Evolutionary conservation across 352 stramenopile genomes (phyloP).

Genomic region (Phytopythium ostracodes): DNA sequence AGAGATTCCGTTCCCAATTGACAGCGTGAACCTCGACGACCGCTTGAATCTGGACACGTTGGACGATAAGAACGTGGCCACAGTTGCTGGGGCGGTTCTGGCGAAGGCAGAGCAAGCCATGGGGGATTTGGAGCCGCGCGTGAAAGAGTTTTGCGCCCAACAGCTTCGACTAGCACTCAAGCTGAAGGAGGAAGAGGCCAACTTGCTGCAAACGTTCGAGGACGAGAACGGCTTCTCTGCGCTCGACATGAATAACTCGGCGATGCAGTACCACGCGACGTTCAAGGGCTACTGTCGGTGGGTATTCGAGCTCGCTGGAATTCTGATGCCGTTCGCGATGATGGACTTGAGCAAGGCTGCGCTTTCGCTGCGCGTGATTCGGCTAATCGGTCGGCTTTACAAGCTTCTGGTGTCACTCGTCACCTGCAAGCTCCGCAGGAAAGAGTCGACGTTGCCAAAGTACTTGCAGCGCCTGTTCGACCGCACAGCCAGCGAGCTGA

Average conservation of each 20-base stretch:
- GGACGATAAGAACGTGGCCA: constrained; percentile 29
- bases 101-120: constrained; percentile 24
- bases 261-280: constrained; percentile 11
- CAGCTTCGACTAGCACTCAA: constrained; percentile 32
- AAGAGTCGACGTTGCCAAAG: constrained; percentile 32
- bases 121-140: constrained; percentile 19
- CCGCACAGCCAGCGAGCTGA: constrained; percentile 32
- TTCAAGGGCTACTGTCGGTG: constrained; percentile 31
- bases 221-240: constrained; percentile 27
- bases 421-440: constrained; percentile 35
- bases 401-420: constrained; percentile 46
- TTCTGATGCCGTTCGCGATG: constrained; percentile 39
- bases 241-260: constrained; percentile 17
- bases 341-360: constrained; percentile 35
- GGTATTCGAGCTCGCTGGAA: constrained; percentile 30
- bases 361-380: constrained; percentile 38
- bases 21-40: constrained; percentile 4
- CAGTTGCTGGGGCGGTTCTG: constrained; percentile 27
- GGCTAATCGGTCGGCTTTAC: constrained; percentile 38
- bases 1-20: constrained; percentile 2
- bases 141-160: constrained; percentile 36
- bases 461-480: constrained; percentile 49
- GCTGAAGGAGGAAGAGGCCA: constrained; percentile 35
- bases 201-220: constrained; percentile 30
- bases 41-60: constrained; percentile 20